Evolutionary conservation across 257 asterid genomes (phyloP).

Genomic region (Orobanche coerulescens): DNA sequence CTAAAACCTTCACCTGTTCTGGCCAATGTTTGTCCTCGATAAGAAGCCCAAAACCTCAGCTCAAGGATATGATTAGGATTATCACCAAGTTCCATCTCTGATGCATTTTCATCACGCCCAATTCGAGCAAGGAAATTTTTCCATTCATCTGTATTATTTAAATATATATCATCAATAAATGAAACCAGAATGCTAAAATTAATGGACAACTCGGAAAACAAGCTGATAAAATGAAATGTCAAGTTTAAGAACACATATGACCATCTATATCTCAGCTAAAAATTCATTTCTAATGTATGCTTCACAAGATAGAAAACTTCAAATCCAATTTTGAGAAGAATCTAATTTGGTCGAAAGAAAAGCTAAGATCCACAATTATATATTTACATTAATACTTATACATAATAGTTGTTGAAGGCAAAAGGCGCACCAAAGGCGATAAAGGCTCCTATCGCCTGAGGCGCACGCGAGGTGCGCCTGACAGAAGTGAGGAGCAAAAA

Average conservation of each 20-base stretch:
- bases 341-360: neutral
- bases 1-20: constrained; percentile 57
- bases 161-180: constrained; percentile 10
- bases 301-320: neutral
- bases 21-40: constrained; percentile 95
- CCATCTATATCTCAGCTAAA: neutral
- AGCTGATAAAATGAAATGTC: too few species aligned
- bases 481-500: too few species aligned
- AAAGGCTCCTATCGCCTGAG: too few species aligned
- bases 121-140: constrained; percentile 87
- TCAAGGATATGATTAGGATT: constrained; percentile 82
- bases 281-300: neutral
- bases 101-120: constrained; percentile 76
- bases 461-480: too few species aligned
- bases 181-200: constrained; percentile 5
- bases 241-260: neutral
- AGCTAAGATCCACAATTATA: neutral
- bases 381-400: neutral
- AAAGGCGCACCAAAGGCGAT: too few species aligned
- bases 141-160: constrained; percentile 73
- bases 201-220: too few species aligned
- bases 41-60: constrained; percentile 96
- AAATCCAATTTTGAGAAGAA: neutral
- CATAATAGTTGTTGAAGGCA: too few species aligned
- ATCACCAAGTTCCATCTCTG: constrained; percentile 71